Percentiles rank a stretch among this genome's conserved stretches.
phyloP scores from a whole-genome alignment of 129 eudicot species.

The Centaurea solstitialis region DNA sequence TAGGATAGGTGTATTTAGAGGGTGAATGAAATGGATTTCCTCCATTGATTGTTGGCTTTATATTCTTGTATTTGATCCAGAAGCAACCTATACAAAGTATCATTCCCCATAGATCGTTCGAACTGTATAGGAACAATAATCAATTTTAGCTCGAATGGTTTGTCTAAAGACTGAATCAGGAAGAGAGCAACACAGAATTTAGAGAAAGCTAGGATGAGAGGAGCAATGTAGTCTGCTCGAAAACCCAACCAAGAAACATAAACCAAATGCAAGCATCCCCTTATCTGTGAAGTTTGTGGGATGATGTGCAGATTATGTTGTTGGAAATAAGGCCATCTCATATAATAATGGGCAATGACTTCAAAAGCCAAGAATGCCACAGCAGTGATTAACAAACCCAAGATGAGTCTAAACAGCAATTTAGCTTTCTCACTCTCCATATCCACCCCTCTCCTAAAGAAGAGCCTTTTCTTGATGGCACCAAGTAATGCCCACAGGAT shows the following conservation, averaged over 20 bases:
- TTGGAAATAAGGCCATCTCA: constrained; percentile 41
- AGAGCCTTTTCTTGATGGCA: too few species aligned
- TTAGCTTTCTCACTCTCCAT: too few species aligned
- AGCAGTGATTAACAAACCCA: too few species aligned
- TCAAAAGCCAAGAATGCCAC: constrained; percentile 35
- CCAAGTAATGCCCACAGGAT: too few species aligned
- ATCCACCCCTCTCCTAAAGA: too few species aligned
- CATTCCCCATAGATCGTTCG: too few species aligned
- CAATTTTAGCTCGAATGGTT: too few species aligned
- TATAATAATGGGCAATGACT: constrained; percentile 42
- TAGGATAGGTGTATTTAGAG: constrained; percentile 20
- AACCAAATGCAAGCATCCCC: constrained; percentile 20
- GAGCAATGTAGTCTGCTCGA: constrained; percentile 43
- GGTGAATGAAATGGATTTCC: constrained; percentile 29
- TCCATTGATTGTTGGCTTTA: constrained; percentile 24
- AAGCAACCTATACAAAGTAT: constrained; percentile 49
- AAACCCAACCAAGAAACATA: constrained; percentile 44
- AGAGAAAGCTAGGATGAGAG: constrained; percentile 26
- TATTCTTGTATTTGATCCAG: constrained; percentile 40
- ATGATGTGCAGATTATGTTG: constrained; percentile 23
- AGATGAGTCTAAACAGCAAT: too few species aligned
- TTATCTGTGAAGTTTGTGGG: constrained; percentile 25
- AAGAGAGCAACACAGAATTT: constrained; percentile 41
- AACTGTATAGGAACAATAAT: too few species aligned
- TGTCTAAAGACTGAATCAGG: constrained; percentile 43